Base-by-base conservation (phyloP, 805 yeast genomes). In the Kregervanrija delftensis region DNA sequence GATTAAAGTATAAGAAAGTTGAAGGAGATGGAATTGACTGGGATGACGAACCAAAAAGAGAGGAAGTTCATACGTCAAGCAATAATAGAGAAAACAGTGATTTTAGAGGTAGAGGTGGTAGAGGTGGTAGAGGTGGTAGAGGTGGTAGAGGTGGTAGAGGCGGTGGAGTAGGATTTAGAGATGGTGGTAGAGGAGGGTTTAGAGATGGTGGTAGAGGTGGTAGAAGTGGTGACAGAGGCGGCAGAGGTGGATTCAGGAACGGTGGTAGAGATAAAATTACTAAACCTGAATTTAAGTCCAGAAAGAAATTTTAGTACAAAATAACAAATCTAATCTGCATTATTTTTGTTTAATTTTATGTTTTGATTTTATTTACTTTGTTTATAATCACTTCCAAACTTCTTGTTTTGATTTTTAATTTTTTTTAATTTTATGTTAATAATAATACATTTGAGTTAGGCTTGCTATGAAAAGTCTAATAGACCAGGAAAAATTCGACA, bases 1-100 rank as follows among this genome's bases (percentile, higher is more conserved):
- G 80, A 68, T 77, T 91, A 73, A 91, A 89, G 67, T 91, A 79
- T 69, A 86, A 84, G 67, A 48, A 54, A 30, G 73, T 74, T 16
- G 78, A 75, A 33, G 77, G 71, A 40, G 82, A 74, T 48, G 77
- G 71, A 41, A 80, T 73, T 36, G 79, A 69, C 46, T 77, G 68
- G 54, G 74, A 70, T 37, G 73, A 61, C 33, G 59, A 55, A 5
- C 43, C 40, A 30, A 39, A 41, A 15, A 41, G 40, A 15, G 44
- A 30, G 16, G 34, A 32, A 30, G n/a, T 2, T 14, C 15, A 22
- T 32, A 35, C 22, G 15, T 17, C 40, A 34, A 33, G 39, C 2
- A 28, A 39, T 14, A 43, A 39, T 30, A 33, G 37, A 11, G 28
- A n/a, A 28, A 28, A 33, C 35, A 14, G 15, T 12, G 38, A 22